Percentiles rank a stretch among this genome's conserved stretches.
Conservation (phyloP, 2,329 filamentous ascomycete species). For the Rachicladosporium sp. region DNA sequence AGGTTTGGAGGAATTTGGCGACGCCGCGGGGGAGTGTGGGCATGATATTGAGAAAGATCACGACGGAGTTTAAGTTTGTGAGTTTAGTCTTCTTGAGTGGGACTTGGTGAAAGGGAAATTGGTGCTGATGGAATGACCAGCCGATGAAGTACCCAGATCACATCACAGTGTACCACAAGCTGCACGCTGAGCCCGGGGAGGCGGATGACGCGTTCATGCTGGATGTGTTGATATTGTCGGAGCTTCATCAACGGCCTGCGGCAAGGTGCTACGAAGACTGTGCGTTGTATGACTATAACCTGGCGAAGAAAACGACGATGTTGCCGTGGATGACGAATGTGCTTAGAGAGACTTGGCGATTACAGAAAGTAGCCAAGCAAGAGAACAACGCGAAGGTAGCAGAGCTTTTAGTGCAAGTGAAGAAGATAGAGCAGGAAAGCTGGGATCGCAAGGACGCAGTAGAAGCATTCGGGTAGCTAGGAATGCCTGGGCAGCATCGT, state of each 20-base stretch:
- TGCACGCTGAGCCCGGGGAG: constrained; percentile 42
- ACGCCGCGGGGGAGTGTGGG: constrained; percentile 50
- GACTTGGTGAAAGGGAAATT: no score
- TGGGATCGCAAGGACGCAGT: constrained; percentile 63
- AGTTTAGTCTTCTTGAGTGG: constrained; percentile 21
- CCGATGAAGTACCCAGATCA: constrained; percentile 74
- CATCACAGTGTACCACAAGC: constrained; percentile 72
- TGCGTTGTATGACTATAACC: constrained; percentile 62
- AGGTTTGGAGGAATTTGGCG: constrained; percentile 58
- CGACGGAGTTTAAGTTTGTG: constrained; percentile 79
- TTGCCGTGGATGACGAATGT: constrained; percentile 49
- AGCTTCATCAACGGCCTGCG: constrained; percentile 57
- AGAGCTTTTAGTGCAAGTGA: constrained; percentile 45
- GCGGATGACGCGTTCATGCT: constrained; percentile 45
- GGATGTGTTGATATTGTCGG: constrained; percentile 58
- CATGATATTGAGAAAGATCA: constrained; percentile 68
- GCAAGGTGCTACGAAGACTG: constrained; percentile 68
- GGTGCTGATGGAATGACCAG: constrained; percentile 18
- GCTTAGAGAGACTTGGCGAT: constrained; percentile 45
- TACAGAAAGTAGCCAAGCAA: constrained; percentile 48
- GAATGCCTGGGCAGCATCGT: neutral
- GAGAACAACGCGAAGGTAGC: constrained; percentile 42
- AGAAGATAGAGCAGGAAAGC: constrained; percentile 54
- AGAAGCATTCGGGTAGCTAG: constrained; percentile 30
- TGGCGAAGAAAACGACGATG: constrained; percentile 44